These are phyloP conservation scores for Borovskyia barvae DNA, from an alignment of 208 protist species.

Conservation along the genomic window DNA sequence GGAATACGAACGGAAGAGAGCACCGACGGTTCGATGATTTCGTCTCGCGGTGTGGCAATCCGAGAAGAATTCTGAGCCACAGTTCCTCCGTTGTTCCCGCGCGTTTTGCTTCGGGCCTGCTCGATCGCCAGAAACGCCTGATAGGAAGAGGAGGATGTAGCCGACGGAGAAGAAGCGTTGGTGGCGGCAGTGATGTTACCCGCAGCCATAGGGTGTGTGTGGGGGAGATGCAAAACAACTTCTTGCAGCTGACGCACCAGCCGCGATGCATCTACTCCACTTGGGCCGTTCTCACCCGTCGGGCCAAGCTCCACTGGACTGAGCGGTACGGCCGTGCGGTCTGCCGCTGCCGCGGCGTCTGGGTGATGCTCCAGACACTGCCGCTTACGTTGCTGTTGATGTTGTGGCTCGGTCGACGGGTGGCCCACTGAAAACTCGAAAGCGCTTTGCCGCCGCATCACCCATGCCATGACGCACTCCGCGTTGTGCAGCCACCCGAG, in stretches of 20 bases:
- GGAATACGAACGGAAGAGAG: slow-evolving; percentile 7
- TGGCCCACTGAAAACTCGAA: neutral
- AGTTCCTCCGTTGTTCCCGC: too few species aligned
- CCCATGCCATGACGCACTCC: slow-evolving; percentile 30
- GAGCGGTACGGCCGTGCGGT: too few species aligned
- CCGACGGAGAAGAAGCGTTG: too few species aligned
- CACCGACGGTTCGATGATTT: neutral
- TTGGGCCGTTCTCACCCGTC: neutral
- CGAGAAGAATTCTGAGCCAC: too few species aligned
- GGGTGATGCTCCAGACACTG: slow-evolving; percentile 14
- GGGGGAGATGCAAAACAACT: slow-evolving; percentile 3
- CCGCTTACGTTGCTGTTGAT: slow-evolving; percentile 23
- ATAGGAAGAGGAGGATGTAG: too few species aligned
- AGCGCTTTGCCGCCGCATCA: slow-evolving; percentile 19
- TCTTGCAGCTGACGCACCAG: slow-evolving; percentile 9
- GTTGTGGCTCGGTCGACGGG: slow-evolving; percentile 1
- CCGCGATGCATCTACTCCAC: neutral
- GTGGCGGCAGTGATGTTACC: too few species aligned
- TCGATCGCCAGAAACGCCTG: too few species aligned
- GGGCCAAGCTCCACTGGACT: too few species aligned
- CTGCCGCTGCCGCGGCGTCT: too few species aligned
- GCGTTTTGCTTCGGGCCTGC: too few species aligned
- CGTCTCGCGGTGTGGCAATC: too few species aligned
- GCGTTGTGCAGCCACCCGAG: slow-evolving; percentile 23
- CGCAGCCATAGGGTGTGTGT: too few species aligned